phyloP scores from a whole-genome alignment of 176 grass and related monocot genomes.

The Poa annua region DNA sequence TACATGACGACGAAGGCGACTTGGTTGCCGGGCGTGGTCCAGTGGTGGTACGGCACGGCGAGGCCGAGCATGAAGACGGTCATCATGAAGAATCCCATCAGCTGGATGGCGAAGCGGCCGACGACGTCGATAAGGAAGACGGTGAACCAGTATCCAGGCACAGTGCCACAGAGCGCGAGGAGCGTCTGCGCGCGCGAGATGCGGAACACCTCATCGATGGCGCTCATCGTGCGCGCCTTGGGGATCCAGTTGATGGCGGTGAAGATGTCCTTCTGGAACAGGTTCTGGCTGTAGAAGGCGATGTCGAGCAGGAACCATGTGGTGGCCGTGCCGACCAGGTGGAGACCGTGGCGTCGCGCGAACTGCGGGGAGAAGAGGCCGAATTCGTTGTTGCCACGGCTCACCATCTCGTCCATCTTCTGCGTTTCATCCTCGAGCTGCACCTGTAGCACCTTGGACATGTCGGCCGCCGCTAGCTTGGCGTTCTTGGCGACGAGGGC shows the following conservation, averaged over 20 bases:
- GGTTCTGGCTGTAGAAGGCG: slow-evolving; percentile 92
- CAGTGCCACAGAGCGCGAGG: slow-evolving; percentile 71
- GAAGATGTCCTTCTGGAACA: slow-evolving; percentile 90
- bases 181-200: slow-evolving; percentile 62
- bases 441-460: slow-evolving; percentile 58
- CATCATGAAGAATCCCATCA: slow-evolving; percentile 68
- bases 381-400: too few relatives aligned
- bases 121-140: slow-evolving; percentile 68
- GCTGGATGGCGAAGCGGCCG: slow-evolving; percentile 63
- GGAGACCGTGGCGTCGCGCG: slow-evolving; percentile 55
- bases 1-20: slow-evolving; percentile 64
- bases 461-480: slow-evolving; percentile 71
- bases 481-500: slow-evolving; percentile 70
- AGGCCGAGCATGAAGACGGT: slow-evolving; percentile 73
- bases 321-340: slow-evolving; percentile 59
- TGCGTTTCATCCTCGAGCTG: slow-evolving; percentile 54
- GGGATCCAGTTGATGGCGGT: slow-evolving; percentile 60
- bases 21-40: slow-evolving; percentile 60
- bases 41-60: slow-evolving; percentile 69
- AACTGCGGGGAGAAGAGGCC: slow-evolving; percentile 40
- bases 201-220: slow-evolving; percentile 66
- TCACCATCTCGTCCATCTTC: slow-evolving; percentile 24
- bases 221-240: slow-evolving; percentile 57
- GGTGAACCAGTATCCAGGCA: slow-evolving; percentile 85
- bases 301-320: slow-evolving; percentile 87